Percentiles rank a stretch among this genome's conserved stretches.
Conservation (phyloP, 1,284 basidiomycete genomes). For the Naganishia sp. region DNA sequence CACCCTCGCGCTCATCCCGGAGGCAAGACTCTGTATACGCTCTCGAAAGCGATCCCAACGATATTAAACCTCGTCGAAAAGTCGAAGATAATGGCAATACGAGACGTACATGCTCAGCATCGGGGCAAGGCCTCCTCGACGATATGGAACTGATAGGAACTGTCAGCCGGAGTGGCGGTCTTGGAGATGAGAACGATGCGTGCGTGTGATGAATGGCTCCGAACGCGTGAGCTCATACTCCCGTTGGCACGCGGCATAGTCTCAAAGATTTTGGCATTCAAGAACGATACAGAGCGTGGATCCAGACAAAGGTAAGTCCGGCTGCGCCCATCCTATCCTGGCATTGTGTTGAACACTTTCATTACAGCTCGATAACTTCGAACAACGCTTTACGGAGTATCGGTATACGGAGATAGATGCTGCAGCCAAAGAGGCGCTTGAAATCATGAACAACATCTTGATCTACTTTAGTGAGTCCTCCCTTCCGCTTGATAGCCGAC, state of each 20-base stretch:
- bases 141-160: conserved; percentile 36
- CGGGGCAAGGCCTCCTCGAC: not conserved
- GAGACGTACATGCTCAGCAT: not conserved
- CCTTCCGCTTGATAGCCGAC: not conserved
- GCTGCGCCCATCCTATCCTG: not conserved
- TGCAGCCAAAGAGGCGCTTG: conserved; percentile 39
- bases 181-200: conserved; percentile 50
- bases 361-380: conserved; percentile 42
- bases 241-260: conserved; percentile 28
- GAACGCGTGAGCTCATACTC: too few relatives aligned
- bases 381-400: conserved; percentile 35
- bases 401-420: conserved; percentile 33
- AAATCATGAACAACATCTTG: conserved; percentile 47
- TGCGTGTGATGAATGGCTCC: conserved; percentile 34
- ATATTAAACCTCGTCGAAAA: conserved; percentile 21
- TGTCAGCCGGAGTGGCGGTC: conserved; percentile 41
- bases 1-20: not conserved
- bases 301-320: conserved; percentile 45
- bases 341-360: not conserved
- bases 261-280: conserved; percentile 48
- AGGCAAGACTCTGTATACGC: not conserved
- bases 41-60: conserved; percentile 29
- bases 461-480: conserved; percentile 43
- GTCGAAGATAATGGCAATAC: not conserved
- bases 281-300: conserved; percentile 46